These are phyloP conservation scores for Backusella luteola DNA, from an alignment of 192 early-diverging fungal species.

Conservation along the genomic window DNA sequence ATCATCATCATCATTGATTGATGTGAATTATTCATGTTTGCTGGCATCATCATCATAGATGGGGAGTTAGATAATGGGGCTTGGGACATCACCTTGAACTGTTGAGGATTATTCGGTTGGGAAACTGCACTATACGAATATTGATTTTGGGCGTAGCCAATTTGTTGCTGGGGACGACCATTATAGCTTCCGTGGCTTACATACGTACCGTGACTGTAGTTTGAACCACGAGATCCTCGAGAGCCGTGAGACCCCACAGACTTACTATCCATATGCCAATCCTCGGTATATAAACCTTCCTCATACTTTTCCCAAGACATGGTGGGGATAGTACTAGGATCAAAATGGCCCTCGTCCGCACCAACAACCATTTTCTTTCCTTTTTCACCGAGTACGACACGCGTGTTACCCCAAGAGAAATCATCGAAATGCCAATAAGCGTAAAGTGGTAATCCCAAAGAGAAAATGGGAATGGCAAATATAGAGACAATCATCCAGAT, in stretches of 20 bases:
- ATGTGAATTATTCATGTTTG: background rate
- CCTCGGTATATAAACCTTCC: conserved; percentile 52
- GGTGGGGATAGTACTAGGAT: conserved; percentile 67
- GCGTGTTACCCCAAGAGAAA: conserved; percentile 98
- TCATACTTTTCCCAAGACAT: conserved; percentile 83
- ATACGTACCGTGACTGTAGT: conserved; percentile 39
- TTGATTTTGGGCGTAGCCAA: background rate
- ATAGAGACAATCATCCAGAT: conserved; percentile 98
- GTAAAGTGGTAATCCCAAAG: conserved; percentile 79
- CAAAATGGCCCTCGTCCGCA: conserved; percentile 72
- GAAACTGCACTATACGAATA: background rate
- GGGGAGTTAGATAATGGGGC: background rate
- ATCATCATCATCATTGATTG: background rate
- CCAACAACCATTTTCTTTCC: conserved; percentile 62
- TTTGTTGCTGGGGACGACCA: background rate
- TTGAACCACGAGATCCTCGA: conserved; percentile 45
- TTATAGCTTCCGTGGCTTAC: conserved; percentile 21
- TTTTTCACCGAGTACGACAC: conserved; percentile 83
- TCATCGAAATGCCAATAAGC: conserved; percentile 99
- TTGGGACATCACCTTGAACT: background rate
- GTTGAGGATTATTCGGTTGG: background rate
- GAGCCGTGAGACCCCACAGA: conserved; percentile 27
- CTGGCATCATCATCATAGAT: conserved; percentile 7
- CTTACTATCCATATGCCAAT: conserved; percentile 30
- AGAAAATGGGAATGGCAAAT: conserved; percentile 85